These are phyloP conservation scores for Astrephomene gubernaculifera DNA, from an alignment of 139 green algal genomes.

Conservation along the genomic window DNA sequence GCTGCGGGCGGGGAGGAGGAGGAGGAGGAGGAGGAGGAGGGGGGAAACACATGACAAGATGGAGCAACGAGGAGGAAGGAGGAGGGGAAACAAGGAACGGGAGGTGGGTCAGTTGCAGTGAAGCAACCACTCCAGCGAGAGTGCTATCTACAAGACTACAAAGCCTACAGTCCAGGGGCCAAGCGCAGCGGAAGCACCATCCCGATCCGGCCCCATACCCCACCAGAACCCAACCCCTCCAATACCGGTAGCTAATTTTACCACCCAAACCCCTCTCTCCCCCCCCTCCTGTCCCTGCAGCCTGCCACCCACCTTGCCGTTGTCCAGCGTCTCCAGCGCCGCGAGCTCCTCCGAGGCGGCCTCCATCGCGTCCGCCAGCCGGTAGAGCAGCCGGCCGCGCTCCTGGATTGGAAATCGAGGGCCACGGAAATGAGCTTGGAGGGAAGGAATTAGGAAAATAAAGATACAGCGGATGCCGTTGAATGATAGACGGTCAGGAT, in stretches of 20 bases:
- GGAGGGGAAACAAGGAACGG: not conserved
- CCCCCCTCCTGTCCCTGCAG: not conserved
- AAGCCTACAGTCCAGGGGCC: too few species aligned
- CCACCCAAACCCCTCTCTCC: not conserved
- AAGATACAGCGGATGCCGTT: too few species aligned
- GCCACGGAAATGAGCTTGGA: too few species aligned
- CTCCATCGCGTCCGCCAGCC: constrained; percentile 77
- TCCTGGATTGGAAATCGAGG: too few species aligned
- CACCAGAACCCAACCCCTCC: too few species aligned
- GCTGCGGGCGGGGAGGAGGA: not conserved
- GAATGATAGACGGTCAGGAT: too few species aligned
- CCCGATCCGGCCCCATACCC: too few species aligned
- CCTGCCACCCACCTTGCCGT: constrained; percentile 70
- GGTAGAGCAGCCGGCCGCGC: constrained; percentile 68
- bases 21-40: not conserved
- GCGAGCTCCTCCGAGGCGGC: constrained; percentile 65
- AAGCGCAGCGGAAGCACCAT: too few species aligned
- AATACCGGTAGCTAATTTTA: too few species aligned
- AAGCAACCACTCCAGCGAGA: too few species aligned
- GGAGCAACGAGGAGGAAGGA: not conserved
- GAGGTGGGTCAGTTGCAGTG: not conserved
- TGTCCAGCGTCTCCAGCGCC: constrained; percentile 77
- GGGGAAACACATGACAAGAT: not conserved
- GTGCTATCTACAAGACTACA: too few species aligned
- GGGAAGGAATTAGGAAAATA: too few species aligned